Percentiles rank a stretch among this genome's conserved stretches.
phyloP scores from a whole-genome alignment of 1,284 basidiomycete species.

The Gomphus sp. region DNA sequence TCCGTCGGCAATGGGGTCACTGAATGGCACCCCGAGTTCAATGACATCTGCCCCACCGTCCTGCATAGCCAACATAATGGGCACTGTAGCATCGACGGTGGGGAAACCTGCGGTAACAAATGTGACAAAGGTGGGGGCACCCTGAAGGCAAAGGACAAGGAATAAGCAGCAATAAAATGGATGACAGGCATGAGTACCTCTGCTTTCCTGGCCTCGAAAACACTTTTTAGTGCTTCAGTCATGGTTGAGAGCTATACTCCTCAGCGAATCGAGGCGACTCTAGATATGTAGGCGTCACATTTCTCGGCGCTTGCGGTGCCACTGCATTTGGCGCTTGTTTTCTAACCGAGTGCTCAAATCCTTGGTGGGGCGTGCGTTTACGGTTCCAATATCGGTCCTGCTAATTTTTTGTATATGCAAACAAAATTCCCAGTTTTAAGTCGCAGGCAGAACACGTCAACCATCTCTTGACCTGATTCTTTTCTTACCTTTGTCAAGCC shows the following conservation, averaged over 20 bases:
- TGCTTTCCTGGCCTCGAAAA: conserved; percentile 65
- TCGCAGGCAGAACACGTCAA: too few relatives aligned
- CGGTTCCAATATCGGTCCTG: too few relatives aligned
- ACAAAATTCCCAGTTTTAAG: neutral
- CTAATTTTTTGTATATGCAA: neutral
- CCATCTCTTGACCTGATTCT: too few relatives aligned
- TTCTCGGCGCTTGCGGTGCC: too few relatives aligned
- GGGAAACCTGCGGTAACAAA: conserved; percentile 93
- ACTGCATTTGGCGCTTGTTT: too few relatives aligned
- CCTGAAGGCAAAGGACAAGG: conserved; percentile 29
- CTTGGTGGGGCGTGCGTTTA: too few relatives aligned
- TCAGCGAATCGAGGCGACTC: too few relatives aligned
- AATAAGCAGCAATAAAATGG: neutral
- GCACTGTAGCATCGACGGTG: conserved; percentile 69
- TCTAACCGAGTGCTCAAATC: too few relatives aligned
- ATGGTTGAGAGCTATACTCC: conserved; percentile 35
- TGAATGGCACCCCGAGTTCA: conserved; percentile 94
- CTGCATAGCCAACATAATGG: conserved; percentile 86
- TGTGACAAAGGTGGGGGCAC: conserved; percentile 69
- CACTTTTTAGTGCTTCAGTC: conserved; percentile 62
- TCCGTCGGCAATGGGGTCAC: conserved; percentile 94
- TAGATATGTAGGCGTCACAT: neutral
- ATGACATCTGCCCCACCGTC: conserved; percentile 92
- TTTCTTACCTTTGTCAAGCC: too few relatives aligned
- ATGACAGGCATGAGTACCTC: conserved; percentile 35